Evolutionary conservation across 2,329 filamentous ascomycete genomes (phyloP).

Genomic region (Conoideocrella luteorostrata): DNA sequence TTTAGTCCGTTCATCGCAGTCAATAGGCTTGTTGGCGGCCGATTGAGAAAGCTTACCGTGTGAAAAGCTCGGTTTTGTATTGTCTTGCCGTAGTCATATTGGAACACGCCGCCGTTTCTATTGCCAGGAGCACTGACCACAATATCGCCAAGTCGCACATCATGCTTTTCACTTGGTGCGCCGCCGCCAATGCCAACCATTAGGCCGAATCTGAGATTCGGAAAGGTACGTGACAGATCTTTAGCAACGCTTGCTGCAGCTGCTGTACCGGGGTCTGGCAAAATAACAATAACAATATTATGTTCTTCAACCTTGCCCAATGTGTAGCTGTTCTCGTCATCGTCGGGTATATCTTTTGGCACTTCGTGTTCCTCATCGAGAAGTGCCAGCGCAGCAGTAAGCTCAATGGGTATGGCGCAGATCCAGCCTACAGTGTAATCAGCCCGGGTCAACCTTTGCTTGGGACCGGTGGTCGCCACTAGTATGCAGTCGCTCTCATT

Average conservation of each 20-base stretch:
- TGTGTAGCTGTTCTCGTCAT: slow-evolving; percentile 11
- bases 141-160: slow-evolving; percentile 5
- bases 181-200: slow-evolving; percentile 30
- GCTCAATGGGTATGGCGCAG: slow-evolving; percentile 31
- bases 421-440: slow-evolving; percentile 38
- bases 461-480: too few species aligned
- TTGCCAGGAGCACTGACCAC: slow-evolving; percentile 9
- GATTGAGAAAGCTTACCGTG: too few species aligned
- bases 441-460: too few species aligned
- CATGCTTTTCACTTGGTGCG: slow-evolving; percentile 20
- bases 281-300: slow-evolving; percentile 14
- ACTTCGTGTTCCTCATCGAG: slow-evolving; percentile 26
- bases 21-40: too few species aligned
- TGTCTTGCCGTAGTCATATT: slow-evolving; percentile 13
- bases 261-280: slow-evolving; percentile 20
- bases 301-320: slow-evolving; percentile 12
- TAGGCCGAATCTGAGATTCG: slow-evolving; percentile 21
- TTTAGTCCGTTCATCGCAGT: too few species aligned
- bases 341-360: slow-evolving; percentile 17
- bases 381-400: slow-evolving; percentile 28
- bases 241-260: slow-evolving; percentile 20
- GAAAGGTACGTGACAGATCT: slow-evolving; percentile 23
- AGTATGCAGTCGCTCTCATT: too few species aligned
- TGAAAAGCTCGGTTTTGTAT: too few species aligned
- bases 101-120: slow-evolving; percentile 10